A percentile compares a stretch with the other conserved stretches of the same genome.
Evolutionary conservation across 371 early-diverging fungal genomes (phyloP).

Genomic region (Mortierella sp.): DNA sequence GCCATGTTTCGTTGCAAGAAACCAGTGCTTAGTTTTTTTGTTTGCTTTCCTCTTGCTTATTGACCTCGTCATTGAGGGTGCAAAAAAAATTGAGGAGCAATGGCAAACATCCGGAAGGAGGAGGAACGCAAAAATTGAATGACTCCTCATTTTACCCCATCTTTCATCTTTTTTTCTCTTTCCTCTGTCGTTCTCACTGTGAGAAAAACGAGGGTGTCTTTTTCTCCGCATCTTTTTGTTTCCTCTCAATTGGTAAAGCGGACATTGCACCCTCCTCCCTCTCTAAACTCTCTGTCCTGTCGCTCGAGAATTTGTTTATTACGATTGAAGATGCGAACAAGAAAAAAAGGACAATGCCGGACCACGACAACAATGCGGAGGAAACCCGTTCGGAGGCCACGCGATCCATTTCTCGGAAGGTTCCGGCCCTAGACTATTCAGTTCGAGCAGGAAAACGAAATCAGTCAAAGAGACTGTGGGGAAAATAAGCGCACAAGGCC

Average conservation of each 20-base stretch:
- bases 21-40: not conserved
- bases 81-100: not conserved
- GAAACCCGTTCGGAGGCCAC: not conserved
- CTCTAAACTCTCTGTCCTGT: not conserved
- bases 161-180: not conserved
- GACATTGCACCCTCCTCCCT: not conserved
- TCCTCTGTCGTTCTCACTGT: not conserved
- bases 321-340: too few species aligned
- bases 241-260: not conserved
- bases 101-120: not conserved
- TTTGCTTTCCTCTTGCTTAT: not conserved
- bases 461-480: not conserved
- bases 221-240: slow-evolving; percentile 9
- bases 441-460: not conserved
- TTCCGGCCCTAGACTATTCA: not conserved
- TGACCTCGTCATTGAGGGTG: not conserved
- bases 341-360: not conserved
- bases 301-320: slow-evolving; percentile 2
- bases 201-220: slow-evolving; percentile 2
- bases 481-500: not conserved
- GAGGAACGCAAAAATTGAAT: not conserved
- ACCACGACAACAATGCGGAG: slow-evolving; percentile 7
- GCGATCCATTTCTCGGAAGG: slow-evolving; percentile 13
- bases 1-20: not conserved
- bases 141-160: slow-evolving; percentile 11